Percentiles rank a stretch among this genome's conserved stretches.
phyloP scores from a whole-genome alignment of 805 yeast species.

The Spathaspora hagerdaliae region DNA sequence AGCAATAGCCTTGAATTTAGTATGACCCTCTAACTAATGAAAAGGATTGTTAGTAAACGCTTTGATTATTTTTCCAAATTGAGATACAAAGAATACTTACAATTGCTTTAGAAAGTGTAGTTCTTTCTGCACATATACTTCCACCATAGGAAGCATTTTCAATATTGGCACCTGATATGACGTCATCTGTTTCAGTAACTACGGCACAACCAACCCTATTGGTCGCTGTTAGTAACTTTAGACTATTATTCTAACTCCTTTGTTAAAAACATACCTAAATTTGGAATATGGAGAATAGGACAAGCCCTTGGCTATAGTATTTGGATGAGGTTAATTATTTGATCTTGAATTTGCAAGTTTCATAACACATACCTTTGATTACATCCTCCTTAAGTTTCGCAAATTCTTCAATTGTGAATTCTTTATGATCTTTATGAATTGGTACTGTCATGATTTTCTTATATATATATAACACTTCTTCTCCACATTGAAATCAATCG shows the following conservation, averaged over 20 bases:
- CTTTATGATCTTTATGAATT: constrained; percentile 8
- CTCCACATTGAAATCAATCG: too few relatives aligned
- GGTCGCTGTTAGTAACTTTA: constrained; percentile 10
- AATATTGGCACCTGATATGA: constrained; percentile 74
- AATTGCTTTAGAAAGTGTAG: constrained; percentile 30
- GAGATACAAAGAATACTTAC: constrained; percentile 17
- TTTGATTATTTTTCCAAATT: not conserved
- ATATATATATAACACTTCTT: too few relatives aligned
- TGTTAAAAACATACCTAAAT: constrained; percentile 39
- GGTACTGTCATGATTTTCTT: not conserved
- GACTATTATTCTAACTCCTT: too few relatives aligned
- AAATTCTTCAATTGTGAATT: constrained; percentile 18
- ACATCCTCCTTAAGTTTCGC: constrained; percentile 9
- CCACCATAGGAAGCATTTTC: constrained; percentile 89
- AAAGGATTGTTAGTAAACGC: constrained; percentile 11
- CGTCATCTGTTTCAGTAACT: constrained; percentile 46
- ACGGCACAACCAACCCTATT: constrained; percentile 77
- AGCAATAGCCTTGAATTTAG: constrained; percentile 55
- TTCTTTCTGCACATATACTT: constrained; percentile 39
- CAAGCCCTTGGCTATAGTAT: constrained; percentile 37
- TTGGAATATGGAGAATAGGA: constrained; percentile 73
- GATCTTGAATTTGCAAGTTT: too few relatives aligned
- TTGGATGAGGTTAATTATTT: constrained; percentile 8
- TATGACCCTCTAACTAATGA: constrained; percentile 34
- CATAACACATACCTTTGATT: constrained; percentile 8